Conservation (phyloP, 2,329 filamentous ascomycete species). For the Emmonsia crescens region DNA sequence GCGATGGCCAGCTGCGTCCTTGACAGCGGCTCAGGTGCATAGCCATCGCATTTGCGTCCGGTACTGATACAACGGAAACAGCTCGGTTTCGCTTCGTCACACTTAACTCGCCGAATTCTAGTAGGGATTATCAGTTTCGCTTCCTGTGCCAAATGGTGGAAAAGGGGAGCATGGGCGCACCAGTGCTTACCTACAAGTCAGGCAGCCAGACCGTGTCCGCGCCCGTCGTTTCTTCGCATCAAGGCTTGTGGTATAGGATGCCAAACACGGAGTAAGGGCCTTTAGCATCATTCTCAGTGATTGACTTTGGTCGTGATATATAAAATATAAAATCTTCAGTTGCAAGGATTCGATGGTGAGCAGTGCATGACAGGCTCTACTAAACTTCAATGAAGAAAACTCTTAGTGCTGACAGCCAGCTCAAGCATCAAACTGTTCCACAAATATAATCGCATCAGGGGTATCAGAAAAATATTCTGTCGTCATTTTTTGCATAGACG, state of each 20-base stretch:
- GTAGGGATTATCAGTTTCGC: neutral
- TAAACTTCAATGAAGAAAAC: neutral
- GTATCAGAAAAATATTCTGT: too few species aligned
- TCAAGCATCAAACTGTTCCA: too few species aligned
- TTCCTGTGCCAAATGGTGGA: neutral
- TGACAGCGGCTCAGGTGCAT: neutral
- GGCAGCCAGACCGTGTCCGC: too few species aligned
- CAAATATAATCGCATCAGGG: too few species aligned
- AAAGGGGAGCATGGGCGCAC: too few species aligned
- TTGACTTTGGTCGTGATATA: neutral
- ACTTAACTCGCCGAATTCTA: neutral
- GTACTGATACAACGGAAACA: too few species aligned
- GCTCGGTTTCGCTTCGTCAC: neutral
- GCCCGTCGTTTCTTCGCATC: too few species aligned
- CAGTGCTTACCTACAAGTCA: too few species aligned
- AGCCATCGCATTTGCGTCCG: neutral
- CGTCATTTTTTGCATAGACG: too few species aligned
- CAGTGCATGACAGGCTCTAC: neutral
- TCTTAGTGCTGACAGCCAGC: too few species aligned
- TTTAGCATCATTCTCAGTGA: neutral
- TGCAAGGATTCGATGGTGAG: neutral
- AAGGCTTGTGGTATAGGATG: neutral
- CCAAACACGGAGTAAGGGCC: neutral
- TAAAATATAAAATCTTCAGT: neutral
- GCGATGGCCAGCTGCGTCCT: neutral